A percentile compares a stretch with the other conserved stretches of the same genome.
Conservation (phyloP, 768 basidiomycete genomes). For the Xerocomellus chrysenteron region DNA sequence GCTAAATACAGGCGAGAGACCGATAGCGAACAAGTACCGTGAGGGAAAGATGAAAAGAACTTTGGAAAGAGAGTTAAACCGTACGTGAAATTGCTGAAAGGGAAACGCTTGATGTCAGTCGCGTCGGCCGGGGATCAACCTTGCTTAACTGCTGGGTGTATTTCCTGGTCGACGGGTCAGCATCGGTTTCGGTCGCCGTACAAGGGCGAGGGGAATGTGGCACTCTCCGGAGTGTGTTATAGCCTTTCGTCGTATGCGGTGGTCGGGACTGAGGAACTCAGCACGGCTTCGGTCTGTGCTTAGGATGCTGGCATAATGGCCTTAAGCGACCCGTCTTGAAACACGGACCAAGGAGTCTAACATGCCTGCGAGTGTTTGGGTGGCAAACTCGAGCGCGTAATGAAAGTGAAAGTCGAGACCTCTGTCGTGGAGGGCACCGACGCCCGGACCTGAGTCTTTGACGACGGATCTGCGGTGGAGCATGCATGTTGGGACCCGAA, state of each 20-base stretch:
- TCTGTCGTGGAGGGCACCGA: constrained; percentile 66
- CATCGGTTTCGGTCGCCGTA: constrained; percentile 64
- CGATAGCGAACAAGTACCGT: too few species aligned
- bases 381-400: constrained; percentile 67
- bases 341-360: constrained; percentile 87
- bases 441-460: constrained; percentile 71
- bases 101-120: constrained; percentile 76
- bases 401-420: constrained; percentile 71
- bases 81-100: constrained; percentile 82
- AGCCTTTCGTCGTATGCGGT: constrained; percentile 4
- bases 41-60: constrained; percentile 73
- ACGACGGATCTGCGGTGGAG: constrained; percentile 77
- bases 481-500: constrained; percentile 86
- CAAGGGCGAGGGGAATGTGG: constrained; percentile 25
- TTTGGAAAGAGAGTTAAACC: constrained; percentile 80
- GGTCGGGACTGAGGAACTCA: constrained; percentile 13
- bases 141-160: constrained; percentile 51
- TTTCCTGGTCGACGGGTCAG: constrained; percentile 58
- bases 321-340: constrained; percentile 82
- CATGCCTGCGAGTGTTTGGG: constrained; percentile 79
- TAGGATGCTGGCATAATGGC: constrained; percentile 78
- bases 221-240: constrained; percentile 16
- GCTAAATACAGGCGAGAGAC: too few species aligned
- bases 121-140: constrained; percentile 53
- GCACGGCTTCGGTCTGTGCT: constrained; percentile 47